Evolutionary conservation across 805 yeast genomes (phyloP).

Genomic region (Starmerella stigmatis): DNA sequence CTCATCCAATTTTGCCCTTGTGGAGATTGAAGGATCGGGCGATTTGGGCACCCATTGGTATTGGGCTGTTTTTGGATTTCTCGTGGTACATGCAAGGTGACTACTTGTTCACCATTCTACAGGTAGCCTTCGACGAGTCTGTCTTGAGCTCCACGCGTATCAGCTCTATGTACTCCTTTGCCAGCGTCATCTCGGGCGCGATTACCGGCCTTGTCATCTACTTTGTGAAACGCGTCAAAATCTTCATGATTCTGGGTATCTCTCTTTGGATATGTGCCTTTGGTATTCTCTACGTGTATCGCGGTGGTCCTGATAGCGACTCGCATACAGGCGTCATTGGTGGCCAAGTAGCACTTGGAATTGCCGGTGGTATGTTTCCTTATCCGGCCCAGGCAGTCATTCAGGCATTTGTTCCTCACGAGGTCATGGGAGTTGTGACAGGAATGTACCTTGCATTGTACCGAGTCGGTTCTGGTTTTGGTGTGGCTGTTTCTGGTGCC

Average conservation of each 20-base stretch:
- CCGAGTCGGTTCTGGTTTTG: constrained; percentile 55
- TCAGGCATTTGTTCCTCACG: constrained; percentile 50
- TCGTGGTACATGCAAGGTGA: constrained; percentile 61
- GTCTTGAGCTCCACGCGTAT: constrained; percentile 58
- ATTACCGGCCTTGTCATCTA: constrained; percentile 46
- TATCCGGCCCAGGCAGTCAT: constrained; percentile 53
- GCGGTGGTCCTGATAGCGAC: constrained; percentile 41
- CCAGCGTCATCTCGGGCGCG: constrained; percentile 51
- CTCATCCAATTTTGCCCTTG: constrained; percentile 58
- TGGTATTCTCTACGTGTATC: constrained; percentile 49
- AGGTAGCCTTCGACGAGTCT: constrained; percentile 53
- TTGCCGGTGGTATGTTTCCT: constrained; percentile 66
- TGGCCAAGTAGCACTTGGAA: constrained; percentile 51
- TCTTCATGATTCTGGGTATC: constrained; percentile 50
- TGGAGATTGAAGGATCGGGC: constrained; percentile 54
- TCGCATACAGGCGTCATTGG: constrained; percentile 46
- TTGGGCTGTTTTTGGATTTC: constrained; percentile 50
- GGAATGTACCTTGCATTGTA: constrained; percentile 49
- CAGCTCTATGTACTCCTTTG: constrained; percentile 51
- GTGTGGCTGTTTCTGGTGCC: constrained; percentile 56
- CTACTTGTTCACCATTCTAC: constrained; percentile 54
- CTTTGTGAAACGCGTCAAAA: constrained; percentile 43
- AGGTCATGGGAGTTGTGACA: constrained; percentile 52
- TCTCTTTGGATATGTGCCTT: constrained; percentile 48
- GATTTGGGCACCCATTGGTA: constrained; percentile 57